Conservation (phyloP, 139 green algal species). For the Nannochloris sp. region DNA sequence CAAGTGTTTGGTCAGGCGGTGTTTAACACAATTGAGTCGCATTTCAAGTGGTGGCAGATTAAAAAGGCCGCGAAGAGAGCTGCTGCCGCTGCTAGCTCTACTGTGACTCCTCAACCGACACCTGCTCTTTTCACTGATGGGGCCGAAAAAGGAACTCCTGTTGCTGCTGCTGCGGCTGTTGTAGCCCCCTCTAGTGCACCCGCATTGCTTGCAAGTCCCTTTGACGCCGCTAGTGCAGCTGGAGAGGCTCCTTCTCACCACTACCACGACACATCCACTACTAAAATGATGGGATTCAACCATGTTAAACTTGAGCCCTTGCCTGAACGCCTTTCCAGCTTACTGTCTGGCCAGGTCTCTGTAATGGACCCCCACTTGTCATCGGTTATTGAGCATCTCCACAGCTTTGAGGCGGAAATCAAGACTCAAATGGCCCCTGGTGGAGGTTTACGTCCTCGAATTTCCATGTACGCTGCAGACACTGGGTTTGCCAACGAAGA, state of each 20-base stretch:
- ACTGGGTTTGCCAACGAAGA: constrained; percentile 17
- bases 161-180: too few relatives aligned
- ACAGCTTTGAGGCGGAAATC: background rate
- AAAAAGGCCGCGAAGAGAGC: background rate
- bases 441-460: background rate
- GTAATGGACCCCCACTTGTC: background rate
- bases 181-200: too few relatives aligned
- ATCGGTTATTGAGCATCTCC: background rate
- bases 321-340: background rate
- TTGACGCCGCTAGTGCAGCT: too few relatives aligned
- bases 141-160: too few relatives aligned
- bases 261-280: too few relatives aligned
- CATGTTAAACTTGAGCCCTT: background rate
- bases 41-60: background rate
- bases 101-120: too few relatives aligned
- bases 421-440: background rate
- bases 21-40: constrained; percentile 11
- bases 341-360: background rate
- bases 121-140: too few relatives aligned
- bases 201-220: too few relatives aligned
- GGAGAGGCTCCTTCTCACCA: too few relatives aligned
- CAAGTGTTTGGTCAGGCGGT: constrained; percentile 26
- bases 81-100: too few relatives aligned
- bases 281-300: background rate
- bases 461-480: constrained; percentile 8